A percentile compares a stretch with the other conserved stretches of the same genome.
Evolutionary conservation across 257 asterid genomes (phyloP).

Genomic region (Lycium barbarum): DNA sequence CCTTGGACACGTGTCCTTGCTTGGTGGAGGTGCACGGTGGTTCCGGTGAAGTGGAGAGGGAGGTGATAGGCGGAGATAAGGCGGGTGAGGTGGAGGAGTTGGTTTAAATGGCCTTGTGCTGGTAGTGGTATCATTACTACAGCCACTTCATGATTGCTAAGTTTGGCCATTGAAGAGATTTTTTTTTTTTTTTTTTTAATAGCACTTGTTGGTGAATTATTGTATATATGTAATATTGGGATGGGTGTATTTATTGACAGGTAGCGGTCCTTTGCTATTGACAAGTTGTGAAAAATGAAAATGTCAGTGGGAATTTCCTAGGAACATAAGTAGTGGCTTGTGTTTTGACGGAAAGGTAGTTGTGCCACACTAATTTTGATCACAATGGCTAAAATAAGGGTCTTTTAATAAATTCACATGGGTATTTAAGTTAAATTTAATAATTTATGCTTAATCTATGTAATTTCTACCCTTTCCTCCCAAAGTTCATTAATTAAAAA

Average conservation of each 20-base stretch:
- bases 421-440: too few species aligned
- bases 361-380: too few species aligned
- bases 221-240: not conserved
- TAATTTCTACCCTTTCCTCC: too few species aligned
- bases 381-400: too few species aligned
- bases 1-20: conserved; percentile 32
- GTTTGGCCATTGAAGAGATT: not conserved
- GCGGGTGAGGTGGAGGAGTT: conserved; percentile 37
- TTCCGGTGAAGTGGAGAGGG: conserved; percentile 31
- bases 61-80: conserved; percentile 31
- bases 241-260: not conserved
- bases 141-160: not conserved
- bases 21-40: conserved; percentile 28
- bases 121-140: conserved; percentile 38
- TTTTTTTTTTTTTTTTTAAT: not conserved
- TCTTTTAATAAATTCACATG: too few species aligned
- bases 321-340: too few species aligned
- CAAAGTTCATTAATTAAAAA: too few species aligned
- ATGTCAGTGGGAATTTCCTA: too few species aligned
- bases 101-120: conserved; percentile 41
- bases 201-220: not conserved
- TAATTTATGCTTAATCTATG: too few species aligned
- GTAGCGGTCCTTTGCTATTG: not conserved
- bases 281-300: not conserved
- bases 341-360: too few species aligned